Conservation (phyloP, 768 basidiomycete genomes). For the Xerocomellus dryophilus region DNA sequence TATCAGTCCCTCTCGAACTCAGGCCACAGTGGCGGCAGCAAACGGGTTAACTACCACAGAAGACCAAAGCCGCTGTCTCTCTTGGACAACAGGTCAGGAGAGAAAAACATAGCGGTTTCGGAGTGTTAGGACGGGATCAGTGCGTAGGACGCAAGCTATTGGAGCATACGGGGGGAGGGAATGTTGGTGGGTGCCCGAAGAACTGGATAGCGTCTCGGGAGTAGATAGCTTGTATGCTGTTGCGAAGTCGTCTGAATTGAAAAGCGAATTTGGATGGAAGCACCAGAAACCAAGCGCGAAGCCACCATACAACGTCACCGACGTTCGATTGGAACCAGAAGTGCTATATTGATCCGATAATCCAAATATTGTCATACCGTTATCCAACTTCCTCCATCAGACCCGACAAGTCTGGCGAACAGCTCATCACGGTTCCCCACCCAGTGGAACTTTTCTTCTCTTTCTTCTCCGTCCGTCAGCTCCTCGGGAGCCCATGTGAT, state of each 20-base stretch:
- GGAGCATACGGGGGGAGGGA: constrained; percentile 3
- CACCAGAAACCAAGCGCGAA: constrained; percentile 23
- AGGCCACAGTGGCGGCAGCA: background rate
- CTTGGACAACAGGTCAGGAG: constrained; percentile 72
- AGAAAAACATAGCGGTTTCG: constrained; percentile 70
- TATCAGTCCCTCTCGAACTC: constrained; percentile 4
- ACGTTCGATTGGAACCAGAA: constrained; percentile 13
- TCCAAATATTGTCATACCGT: constrained; percentile 34
- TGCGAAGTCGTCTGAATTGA: background rate
- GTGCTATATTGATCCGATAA: constrained; percentile 7
- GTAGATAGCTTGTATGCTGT: constrained; percentile 9
- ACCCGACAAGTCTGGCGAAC: constrained; percentile 60
- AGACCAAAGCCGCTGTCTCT: constrained; percentile 87
- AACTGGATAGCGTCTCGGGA: background rate
- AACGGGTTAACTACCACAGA: constrained; percentile 55
- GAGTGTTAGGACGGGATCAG: background rate
- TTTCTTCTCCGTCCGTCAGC: constrained; percentile 32
- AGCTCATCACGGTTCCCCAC: constrained; percentile 62
- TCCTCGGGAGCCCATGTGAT: constrained; percentile 41
- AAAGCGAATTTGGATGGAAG: constrained; percentile 2
- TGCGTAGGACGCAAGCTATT: background rate
- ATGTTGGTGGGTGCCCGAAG: background rate
- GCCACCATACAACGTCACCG: constrained; percentile 1
- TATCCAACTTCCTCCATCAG: constrained; percentile 48
- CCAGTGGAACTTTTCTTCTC: constrained; percentile 57